Percentiles rank a stretch among this genome's conserved stretches.
Evolutionary conservation across 108 stramenopile genomes (phyloP).

Genomic region (Pinguiococcus pyrenoidosus): DNA sequence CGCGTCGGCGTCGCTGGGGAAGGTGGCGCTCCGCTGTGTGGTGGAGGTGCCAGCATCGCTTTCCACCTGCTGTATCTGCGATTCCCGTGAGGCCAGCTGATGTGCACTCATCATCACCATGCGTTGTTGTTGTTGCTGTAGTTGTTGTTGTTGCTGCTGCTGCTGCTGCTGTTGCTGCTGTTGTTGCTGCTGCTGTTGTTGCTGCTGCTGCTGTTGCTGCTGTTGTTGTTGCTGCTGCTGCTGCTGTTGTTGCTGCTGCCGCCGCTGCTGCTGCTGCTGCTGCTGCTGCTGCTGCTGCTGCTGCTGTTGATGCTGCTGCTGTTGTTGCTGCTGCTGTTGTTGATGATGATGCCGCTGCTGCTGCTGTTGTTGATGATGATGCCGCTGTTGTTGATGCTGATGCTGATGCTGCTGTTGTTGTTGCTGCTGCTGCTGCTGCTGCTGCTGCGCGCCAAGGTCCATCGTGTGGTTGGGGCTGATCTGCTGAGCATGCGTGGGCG

Average conservation of each 20-base stretch:
- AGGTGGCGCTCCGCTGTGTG: too few species aligned
- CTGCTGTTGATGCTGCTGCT: background rate
- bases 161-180: background rate
- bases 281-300: background rate
- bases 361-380: constrained; percentile 1
- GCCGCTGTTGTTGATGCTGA: too few species aligned
- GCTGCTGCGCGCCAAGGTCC: too few species aligned
- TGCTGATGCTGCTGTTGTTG: too few species aligned
- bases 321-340: background rate
- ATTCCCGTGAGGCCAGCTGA: too few species aligned
- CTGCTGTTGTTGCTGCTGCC: background rate
- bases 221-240: background rate
- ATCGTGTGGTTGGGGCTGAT: too few species aligned
- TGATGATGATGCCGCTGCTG: background rate
- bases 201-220: background rate
- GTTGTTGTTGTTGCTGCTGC: background rate
- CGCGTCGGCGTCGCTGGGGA: too few species aligned
- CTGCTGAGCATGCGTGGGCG: too few species aligned
- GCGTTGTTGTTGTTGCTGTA: background rate
- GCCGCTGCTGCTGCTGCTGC: background rate
- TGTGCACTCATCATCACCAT: too few species aligned
- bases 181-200: background rate
- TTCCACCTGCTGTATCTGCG: too few species aligned
- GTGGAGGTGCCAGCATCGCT: too few species aligned
- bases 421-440: too few species aligned